These are phyloP conservation scores for Stagonosporopsis rhizophila DNA, from an alignment of 2,329 filamentous ascomycete genomes.

Conservation along the genomic window DNA sequence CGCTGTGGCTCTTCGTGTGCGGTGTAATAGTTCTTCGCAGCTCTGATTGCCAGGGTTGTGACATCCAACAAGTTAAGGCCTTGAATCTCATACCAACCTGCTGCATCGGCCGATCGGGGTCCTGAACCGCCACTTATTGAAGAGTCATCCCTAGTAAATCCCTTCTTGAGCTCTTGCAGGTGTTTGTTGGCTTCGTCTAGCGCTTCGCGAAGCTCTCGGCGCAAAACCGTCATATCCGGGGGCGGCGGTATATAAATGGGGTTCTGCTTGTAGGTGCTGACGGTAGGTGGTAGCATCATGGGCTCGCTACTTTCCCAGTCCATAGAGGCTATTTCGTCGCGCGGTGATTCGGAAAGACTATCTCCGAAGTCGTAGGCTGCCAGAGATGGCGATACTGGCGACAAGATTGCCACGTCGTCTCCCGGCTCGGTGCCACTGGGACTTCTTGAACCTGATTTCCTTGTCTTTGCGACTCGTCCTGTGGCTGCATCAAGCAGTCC, in stretches of 20 bases:
- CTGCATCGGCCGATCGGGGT: slow-evolving; percentile 49
- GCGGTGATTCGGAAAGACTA: slow-evolving; percentile 60
- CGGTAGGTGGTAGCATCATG: slow-evolving; percentile 92
- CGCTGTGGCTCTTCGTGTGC: slow-evolving; percentile 86
- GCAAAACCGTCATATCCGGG: slow-evolving; percentile 81
- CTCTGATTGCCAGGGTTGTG: slow-evolving; percentile 91
- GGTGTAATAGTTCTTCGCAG: slow-evolving; percentile 96
- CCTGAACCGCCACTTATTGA: slow-evolving; percentile 17
- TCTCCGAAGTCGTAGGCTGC: slow-evolving; percentile 42
- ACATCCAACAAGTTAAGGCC: slow-evolving; percentile 92
- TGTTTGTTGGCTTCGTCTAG: slow-evolving; percentile 74
- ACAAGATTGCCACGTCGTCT: slow-evolving; percentile 36
- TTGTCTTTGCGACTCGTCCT: slow-evolving; percentile 78
- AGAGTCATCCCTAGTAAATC: slow-evolving; percentile 27
- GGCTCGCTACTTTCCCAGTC: slow-evolving; percentile 69
- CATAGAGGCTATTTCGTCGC: slow-evolving; percentile 58
- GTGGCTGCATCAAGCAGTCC: slow-evolving; percentile 93
- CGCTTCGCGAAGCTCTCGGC: slow-evolving; percentile 70
- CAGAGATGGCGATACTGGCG: slow-evolving; percentile 32
- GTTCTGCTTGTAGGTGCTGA: slow-evolving; percentile 91
- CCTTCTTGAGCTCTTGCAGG: slow-evolving; percentile 64
- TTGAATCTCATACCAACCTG: slow-evolving; percentile 84
- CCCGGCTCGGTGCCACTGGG: slow-evolving; percentile 43
- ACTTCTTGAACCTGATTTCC: slow-evolving; percentile 53
- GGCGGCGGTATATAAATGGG: slow-evolving; percentile 83